phyloP scores from a whole-genome alignment of 1,284 basidiomycete genomes.

The Mycena citricolor region DNA sequence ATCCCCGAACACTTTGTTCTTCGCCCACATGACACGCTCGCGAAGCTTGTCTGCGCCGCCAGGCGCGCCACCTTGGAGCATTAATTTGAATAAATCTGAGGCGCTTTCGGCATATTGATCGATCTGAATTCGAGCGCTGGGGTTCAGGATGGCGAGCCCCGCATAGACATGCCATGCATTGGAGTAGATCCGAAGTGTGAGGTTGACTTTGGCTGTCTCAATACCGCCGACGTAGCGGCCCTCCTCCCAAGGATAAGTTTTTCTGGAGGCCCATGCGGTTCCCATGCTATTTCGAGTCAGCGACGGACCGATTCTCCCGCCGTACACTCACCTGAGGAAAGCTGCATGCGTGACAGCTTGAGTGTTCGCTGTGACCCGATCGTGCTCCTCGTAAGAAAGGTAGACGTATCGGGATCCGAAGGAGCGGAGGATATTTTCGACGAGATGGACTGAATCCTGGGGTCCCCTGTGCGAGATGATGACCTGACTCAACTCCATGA shows the following conservation, averaged over 20 bases:
- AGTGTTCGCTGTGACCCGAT: constrained; percentile 95
- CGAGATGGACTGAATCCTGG: constrained; percentile 70
- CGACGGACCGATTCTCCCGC: constrained; percentile 9
- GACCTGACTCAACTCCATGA: constrained; percentile 53
- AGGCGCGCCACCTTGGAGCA: constrained; percentile 74
- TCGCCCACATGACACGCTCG: constrained; percentile 73
- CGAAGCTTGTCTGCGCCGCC: constrained; percentile 55
- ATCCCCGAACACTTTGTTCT: constrained; percentile 77
- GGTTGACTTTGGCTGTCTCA: constrained; percentile 98
- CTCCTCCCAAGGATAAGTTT: constrained; percentile 93
- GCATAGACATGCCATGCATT: constrained; percentile 99
- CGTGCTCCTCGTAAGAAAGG: constrained; percentile 94
- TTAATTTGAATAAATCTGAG: constrained; percentile 93
- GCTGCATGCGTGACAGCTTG: constrained; percentile 98
- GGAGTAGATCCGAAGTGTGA: constrained; percentile 93
- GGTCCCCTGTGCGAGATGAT: constrained; percentile 88
- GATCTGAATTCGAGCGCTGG: constrained; percentile 87
- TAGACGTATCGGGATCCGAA: constrained; percentile 89
- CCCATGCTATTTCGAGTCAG: constrained; percentile 78
- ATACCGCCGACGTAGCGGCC: constrained; percentile 96
- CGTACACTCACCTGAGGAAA: constrained; percentile 96
- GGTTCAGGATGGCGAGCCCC: constrained; percentile 95
- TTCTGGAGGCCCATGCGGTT: constrained; percentile 85
- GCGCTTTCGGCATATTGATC: constrained; percentile 85
- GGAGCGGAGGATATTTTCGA: constrained; percentile 84